These are phyloP conservation scores for Lipomyces chichibuensis DNA, from an alignment of 805 yeast genomes.

Conservation along the genomic window DNA sequence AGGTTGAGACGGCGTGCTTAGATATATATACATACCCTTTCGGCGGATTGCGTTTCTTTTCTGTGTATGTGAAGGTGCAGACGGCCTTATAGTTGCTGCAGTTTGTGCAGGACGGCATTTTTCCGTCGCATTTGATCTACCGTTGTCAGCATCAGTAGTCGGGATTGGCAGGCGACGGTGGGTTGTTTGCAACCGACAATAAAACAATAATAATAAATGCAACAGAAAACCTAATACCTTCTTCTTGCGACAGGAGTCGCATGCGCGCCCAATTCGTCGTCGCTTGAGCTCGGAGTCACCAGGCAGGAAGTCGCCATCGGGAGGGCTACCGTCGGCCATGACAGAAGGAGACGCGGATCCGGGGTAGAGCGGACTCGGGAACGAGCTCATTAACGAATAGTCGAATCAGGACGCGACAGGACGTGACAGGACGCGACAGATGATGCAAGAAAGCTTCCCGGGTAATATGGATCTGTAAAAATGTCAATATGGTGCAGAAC, in stretches of 20 bases:
- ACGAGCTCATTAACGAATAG: neutral
- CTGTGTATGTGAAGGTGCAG: slow-evolving; percentile 39
- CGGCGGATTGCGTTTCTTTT: slow-evolving; percentile 39
- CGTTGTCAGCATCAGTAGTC: neutral
- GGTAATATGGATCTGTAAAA: neutral
- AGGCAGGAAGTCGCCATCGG: neutral
- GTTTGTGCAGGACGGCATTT: slow-evolving; percentile 40
- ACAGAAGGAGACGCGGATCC: neutral
- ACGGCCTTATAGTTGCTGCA: slow-evolving; percentile 37
- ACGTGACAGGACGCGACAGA: neutral
- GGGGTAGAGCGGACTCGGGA: neutral
- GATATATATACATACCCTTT: slow-evolving; percentile 24
- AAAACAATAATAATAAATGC: neutral
- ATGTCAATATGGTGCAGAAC: too few species aligned
- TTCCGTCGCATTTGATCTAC: slow-evolving; percentile 48
- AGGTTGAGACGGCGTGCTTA: too few species aligned
- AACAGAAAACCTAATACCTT: slow-evolving; percentile 35
- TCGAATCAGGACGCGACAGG: neutral
- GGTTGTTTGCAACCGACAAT: neutral
- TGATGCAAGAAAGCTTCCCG: neutral
- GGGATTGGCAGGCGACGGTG: neutral
- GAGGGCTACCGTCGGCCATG: neutral
- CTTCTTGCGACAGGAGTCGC: slow-evolving; percentile 53
- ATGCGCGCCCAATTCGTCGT: slow-evolving; percentile 51
- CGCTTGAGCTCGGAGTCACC: slow-evolving; percentile 34